These are phyloP conservation scores for Penicillium paneum DNA, from an alignment of 2,329 filamentous ascomycete genomes.

Conservation along the genomic window DNA sequence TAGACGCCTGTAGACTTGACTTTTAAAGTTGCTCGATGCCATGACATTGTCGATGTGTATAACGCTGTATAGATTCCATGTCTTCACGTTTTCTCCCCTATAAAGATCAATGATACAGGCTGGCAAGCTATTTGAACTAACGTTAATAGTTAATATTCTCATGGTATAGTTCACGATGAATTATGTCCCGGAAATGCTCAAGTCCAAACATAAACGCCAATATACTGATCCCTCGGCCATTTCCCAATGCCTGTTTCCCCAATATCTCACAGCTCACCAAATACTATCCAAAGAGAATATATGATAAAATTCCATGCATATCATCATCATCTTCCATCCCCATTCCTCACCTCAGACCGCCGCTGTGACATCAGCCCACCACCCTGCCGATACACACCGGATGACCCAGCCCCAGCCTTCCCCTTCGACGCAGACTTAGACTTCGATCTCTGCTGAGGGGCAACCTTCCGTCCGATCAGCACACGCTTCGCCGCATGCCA, in stretches of 20 bases:
- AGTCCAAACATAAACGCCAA: neutral
- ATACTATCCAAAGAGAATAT: neutral
- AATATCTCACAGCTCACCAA: neutral
- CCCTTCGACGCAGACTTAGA: slow-evolving; percentile 19
- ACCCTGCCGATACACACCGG: neutral
- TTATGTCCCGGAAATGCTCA: neutral
- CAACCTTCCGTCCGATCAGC: neutral
- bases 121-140: neutral
- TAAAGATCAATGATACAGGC: neutral
- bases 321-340: neutral
- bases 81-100: neutral
- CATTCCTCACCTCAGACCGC: neutral
- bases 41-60: neutral
- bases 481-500: slow-evolving; percentile 12
- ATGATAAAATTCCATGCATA: neutral
- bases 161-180: neutral
- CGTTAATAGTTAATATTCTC: neutral
- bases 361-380: neutral
- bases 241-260: neutral
- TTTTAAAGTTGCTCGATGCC: neutral
- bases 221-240: neutral
- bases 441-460: neutral
- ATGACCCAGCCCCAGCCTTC: slow-evolving; percentile 12
- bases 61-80: neutral
- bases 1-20: neutral